A percentile compares a stretch with the other conserved stretches of the same genome.
These are phyloP conservation scores for Zostera marina DNA, from an alignment of 116 monocot genomes.

Conservation along the genomic window DNA sequence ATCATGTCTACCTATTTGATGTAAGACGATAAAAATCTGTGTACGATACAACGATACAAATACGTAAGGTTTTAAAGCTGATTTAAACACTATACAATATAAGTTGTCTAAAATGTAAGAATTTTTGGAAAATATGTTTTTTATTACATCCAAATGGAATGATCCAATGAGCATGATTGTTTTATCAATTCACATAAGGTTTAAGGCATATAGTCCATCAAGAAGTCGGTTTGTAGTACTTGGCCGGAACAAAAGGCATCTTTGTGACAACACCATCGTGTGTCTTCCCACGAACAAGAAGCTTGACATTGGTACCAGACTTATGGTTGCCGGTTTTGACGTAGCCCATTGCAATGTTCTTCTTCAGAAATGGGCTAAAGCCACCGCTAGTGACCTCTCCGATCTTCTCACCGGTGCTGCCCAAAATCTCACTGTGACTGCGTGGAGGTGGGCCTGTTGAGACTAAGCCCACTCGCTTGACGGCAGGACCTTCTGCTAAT, in stretches of 20 bases:
- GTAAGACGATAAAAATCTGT: too few species aligned
- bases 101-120: too few species aligned
- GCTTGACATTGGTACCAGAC: constrained; percentile 70
- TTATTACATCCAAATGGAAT: too few species aligned
- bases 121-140: too few species aligned
- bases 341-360: constrained; percentile 98
- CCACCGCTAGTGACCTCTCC: constrained; percentile 97
- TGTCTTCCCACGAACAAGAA: constrained; percentile 56
- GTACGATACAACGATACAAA: too few species aligned
- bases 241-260: constrained; percentile 96
- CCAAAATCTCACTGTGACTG: constrained; percentile 67
- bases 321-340: constrained; percentile 85
- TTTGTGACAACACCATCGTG: constrained; percentile 76
- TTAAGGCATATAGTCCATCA: background rate
- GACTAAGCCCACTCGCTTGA: constrained; percentile 73
- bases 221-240: constrained; percentile 77
- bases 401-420: constrained; percentile 36
- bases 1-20: too few species aligned
- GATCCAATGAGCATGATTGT: too few species aligned
- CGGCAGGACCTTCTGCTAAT: constrained; percentile 57
- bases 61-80: too few species aligned
- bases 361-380: constrained; percentile 96
- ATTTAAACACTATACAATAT: too few species aligned
- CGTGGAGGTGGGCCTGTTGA: constrained; percentile 84
- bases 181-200: too few species aligned